Evolutionary conservation across 208 protist genomes (phyloP), one percentile per base, ranked within the genome.

Genomic region (Porcisia deanei): DNA sequence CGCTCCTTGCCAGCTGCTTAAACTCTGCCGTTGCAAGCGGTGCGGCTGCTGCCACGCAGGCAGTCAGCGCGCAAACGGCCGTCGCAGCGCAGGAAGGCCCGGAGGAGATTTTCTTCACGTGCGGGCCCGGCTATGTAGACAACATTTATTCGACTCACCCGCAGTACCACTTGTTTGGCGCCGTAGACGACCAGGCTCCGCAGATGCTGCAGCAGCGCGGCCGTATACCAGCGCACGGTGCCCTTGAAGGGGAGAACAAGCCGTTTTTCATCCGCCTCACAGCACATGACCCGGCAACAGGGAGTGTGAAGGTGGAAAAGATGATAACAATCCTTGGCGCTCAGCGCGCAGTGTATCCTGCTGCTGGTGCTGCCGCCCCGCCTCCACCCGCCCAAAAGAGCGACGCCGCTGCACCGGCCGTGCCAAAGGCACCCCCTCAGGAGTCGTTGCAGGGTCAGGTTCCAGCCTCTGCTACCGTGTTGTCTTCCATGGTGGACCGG

Each of bases 51-150:
- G 77, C 79, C 16, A 76, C 82, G 4, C 34, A 68, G 37, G 67
- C 47, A 1, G 60, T 55, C 45, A 74, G 22, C 37, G 63, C 64
- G 3, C 55, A 76, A 52, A 66, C 49, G 9, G 73, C 79, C 2
- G 73, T 58, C 2, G 67, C 66, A 1, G 60, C 75, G 4, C 74
- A 59, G 18, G 72, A 55, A 4, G 52, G 57, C 7, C 53, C 54
- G 69, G 86, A 88, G 61, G 76, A 83, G 55, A 70, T 96, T 54
- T 83, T 89, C 71, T 94, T 93, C 71, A 89, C 88, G 2, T 91
- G 86, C 69, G 75, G 81, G 16, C 84, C 83, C 39, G 88, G 85
- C 30, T 90, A 84, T 70, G 70, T 96, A 3, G 73, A 77, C 55
- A 92, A 96, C 79, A 80, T 96, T 57, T 87, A 92, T 81, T 93